These are phyloP conservation scores for Austroboletus festivus DNA, from an alignment of 768 basidiomycete genomes.

Conservation along the genomic window DNA sequence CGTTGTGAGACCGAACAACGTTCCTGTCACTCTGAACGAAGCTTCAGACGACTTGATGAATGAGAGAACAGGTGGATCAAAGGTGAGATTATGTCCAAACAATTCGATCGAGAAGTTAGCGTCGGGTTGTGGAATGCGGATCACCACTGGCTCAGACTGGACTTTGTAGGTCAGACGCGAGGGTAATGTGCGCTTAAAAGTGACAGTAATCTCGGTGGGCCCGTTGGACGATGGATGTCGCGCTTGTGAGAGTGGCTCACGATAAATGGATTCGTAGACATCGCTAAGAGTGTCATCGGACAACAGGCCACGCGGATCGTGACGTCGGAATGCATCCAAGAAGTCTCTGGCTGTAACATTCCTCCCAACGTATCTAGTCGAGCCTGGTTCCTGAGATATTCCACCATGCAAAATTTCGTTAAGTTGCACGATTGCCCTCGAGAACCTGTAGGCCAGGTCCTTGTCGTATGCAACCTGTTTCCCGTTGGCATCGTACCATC, in stretches of 20 bases:
- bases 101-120: slow-evolving; percentile 79
- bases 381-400: slow-evolving; percentile 60
- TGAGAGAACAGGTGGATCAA: slow-evolving; percentile 81
- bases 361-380: slow-evolving; percentile 50
- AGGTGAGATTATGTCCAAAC: slow-evolving; percentile 81
- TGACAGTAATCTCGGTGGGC: slow-evolving; percentile 53
- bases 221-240: slow-evolving; percentile 42
- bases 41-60: slow-evolving; percentile 78
- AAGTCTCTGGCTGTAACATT: slow-evolving; percentile 76
- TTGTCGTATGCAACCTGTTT: slow-evolving; percentile 75
- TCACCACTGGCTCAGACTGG: slow-evolving; percentile 83
- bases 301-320: slow-evolving; percentile 67
- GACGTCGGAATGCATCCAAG: slow-evolving; percentile 74
- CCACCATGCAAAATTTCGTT: slow-evolving; percentile 83
- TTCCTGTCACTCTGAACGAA: slow-evolving; percentile 90
- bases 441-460: slow-evolving; percentile 73
- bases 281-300: slow-evolving; percentile 73
- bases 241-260: slow-evolving; percentile 72
- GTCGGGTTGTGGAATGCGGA: slow-evolving; percentile 84
- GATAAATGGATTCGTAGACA: slow-evolving; percentile 73
- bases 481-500: slow-evolving; percentile 90
- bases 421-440: slow-evolving; percentile 79
- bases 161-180: slow-evolving; percentile 79
- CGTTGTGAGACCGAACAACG: slow-evolving; percentile 74
- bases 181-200: slow-evolving; percentile 73